Evolutionary conservation across 2,329 filamentous ascomycete species (phyloP), one percentile per base, ranked within the genome.

Genomic region (Cryphonectria japonica): DNA sequence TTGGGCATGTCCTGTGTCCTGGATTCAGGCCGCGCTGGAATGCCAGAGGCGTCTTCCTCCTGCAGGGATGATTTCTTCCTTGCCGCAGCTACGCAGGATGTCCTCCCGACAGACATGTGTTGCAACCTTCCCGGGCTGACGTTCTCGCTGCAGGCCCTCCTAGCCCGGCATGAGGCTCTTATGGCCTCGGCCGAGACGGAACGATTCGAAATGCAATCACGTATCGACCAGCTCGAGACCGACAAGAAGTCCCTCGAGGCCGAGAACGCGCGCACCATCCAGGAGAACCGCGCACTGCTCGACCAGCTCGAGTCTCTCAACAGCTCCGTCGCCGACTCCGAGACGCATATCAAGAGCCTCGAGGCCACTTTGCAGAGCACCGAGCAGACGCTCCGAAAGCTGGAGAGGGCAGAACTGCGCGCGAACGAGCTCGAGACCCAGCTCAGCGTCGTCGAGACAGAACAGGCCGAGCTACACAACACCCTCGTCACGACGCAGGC

Each of bases 131-230:
- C 85, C 75, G 87, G 86, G 83, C 92, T 97, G 82, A 97, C 90
- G 68, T 92, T 89, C 82, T 84, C 87, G 68, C 82, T 92, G 71
- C 90, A 98, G 96, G 94, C 94, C 72, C 87, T 99, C 70, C 89
- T 99, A 59, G 90, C 92, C 74, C 92, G 95, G 77, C 95, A 99
- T 87, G 95, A 98, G 85, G 90, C 93, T 72, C 98, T 97, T 82
- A 95, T 98, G 87, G 91, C 91, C 76, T 94, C 97, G 80, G 94
- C 95, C 72, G 94, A 97, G 84, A 89, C 90, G 76, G 94, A 98
- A 79, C 92, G 95, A 72, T 84, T 86, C 73, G 88, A 91, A 73
- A 89, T 98, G 82, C 87, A 88, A 61, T 81, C 84, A 63, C 92
- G 88, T 73, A 94, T 98, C 78, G 91, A 92, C 76, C 86, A 86